Evolutionary conservation across 129 eudicot genomes (phyloP), one percentile per base, ranked within the genome.

Genomic region (Lactuca sativa): DNA sequence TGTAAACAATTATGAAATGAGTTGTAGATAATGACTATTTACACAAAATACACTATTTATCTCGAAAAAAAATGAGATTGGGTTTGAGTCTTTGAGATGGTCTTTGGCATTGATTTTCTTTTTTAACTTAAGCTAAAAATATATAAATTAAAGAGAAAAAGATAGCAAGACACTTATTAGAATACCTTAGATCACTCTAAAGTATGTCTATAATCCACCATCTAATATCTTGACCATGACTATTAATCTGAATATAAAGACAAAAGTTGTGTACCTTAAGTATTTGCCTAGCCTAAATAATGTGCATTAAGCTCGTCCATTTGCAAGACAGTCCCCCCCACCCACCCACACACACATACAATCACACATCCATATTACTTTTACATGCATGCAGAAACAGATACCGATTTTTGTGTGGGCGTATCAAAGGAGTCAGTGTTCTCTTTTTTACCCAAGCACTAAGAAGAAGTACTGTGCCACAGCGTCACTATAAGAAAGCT

Each of bases 381-480:
- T 51, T 40, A 14, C 70, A 62, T 76, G 64, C 80, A 69, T 76
- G 80, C 75, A 69, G 49, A 52, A 44, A 75, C 21, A 58, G 53
- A 56, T 56, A 56, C 18, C 6, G 9, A 37, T 43, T 36, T 10
- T 73, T 72, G 21, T 43, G 34, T 74, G 59, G 16, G 10, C 13
- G 31, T 64, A 64, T 64, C 52, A 74, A 54, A 25, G 59, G 58
- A 69, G 58, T 76, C 75, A 60, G 48, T 68, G 30, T 60, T 76
- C 18, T 76, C 81, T 69, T 76, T 67, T 69, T 76, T 69, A 76
- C 76, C 76, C 59, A 62, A 75, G 82, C 92, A 86, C 86, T 86
- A 78, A 80, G 16, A 71, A 55, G 69, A 16, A 56, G 71, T 71
- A 78, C 64, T 77, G 66, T 61, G 53, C 9, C 72, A 62, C 64